These are phyloP conservation scores for Rutstroemia sp. DNA, from an alignment of 2,329 filamentous ascomycete species.

Conservation along the genomic window DNA sequence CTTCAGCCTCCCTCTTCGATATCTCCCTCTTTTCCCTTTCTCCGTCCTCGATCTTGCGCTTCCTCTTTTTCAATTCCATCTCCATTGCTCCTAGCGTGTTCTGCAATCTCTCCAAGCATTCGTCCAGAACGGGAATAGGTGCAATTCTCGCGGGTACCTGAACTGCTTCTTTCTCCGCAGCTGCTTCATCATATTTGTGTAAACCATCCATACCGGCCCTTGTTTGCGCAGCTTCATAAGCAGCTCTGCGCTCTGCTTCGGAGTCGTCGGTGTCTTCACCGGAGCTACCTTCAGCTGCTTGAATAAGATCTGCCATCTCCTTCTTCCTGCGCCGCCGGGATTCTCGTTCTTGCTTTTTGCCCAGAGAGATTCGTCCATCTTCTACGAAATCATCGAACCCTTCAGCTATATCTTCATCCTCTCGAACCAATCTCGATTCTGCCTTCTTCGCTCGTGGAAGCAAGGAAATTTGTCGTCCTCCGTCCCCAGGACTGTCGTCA, in stretches of 20 bases:
- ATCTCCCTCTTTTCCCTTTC: conserved; percentile 63
- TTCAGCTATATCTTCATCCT: conserved; percentile 89
- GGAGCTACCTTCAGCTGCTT: conserved; percentile 62
- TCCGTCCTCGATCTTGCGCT: conserved; percentile 57
- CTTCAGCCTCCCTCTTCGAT: conserved; percentile 62
- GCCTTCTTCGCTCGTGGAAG: conserved; percentile 52
- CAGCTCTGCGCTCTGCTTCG: conserved; percentile 63
- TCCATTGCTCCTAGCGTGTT: conserved; percentile 57
- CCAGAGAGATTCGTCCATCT: conserved; percentile 71
- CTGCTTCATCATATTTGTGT: conserved; percentile 37
- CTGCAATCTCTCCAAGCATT: conserved; percentile 58
- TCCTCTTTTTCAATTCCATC: conserved; percentile 50
- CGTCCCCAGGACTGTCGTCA: conserved; percentile 44
- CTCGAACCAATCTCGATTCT: conserved; percentile 67
- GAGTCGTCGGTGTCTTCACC: conserved; percentile 62
- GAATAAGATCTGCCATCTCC: conserved; percentile 78
- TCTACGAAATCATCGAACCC: conserved; percentile 90
- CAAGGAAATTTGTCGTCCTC: conserved; percentile 29
- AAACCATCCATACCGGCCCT: conserved; percentile 76
- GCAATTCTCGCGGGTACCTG: conserved; percentile 54
- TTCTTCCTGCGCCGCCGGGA: conserved; percentile 57
- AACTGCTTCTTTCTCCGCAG: conserved; percentile 24
- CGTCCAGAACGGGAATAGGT: conserved; percentile 65
- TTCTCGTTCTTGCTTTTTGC: conserved; percentile 70
- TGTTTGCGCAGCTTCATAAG: conserved; percentile 83